phyloP scores from a whole-genome alignment of 2,329 filamentous ascomycete genomes.

The Coniochaeta ligniaria region DNA sequence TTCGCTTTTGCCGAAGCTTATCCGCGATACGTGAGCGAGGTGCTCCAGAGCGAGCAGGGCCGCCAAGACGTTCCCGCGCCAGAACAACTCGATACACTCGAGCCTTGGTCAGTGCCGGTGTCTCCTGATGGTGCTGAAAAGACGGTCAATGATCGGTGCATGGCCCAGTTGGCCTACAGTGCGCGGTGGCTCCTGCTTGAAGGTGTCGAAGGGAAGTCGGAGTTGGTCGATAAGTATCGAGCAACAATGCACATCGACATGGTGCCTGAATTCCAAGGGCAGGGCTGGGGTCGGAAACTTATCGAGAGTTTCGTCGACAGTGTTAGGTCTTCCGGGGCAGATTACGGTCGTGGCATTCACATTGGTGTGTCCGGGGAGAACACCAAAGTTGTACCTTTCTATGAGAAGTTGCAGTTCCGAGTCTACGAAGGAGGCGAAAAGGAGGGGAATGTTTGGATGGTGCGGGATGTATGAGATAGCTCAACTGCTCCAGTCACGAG shows the following conservation, averaged over 20 bases:
- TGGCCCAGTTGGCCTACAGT: conserved; percentile 35
- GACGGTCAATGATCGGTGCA: conserved; percentile 20
- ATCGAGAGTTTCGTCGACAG: conserved; percentile 32
- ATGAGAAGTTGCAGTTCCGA: conserved; percentile 38
- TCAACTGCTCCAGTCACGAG: no score
- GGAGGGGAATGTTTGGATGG: conserved; percentile 32
- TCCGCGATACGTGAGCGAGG: conserved; percentile 25
- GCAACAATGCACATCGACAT: conserved; percentile 45
- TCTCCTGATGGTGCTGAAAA: conserved; percentile 1
- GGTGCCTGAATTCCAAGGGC: conserved; percentile 30
- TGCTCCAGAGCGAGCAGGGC: conserved; percentile 20
- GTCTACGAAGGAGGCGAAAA: conserved; percentile 26
- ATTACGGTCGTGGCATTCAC: conserved; percentile 30
- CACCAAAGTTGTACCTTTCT: conserved; percentile 38
- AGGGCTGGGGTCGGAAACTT: conserved; percentile 36
- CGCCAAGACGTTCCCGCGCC: conserved; percentile 17
- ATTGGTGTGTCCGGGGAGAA: conserved; percentile 39
- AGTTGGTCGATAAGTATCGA: conserved; percentile 24
- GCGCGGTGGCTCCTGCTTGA: conserved; percentile 30
- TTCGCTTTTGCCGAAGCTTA: conserved; percentile 29
- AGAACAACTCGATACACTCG: conserved; percentile 17
- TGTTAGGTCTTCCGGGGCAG: conserved; percentile 17
- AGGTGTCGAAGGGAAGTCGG: conserved; percentile 23
- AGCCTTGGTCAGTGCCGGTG: conserved; percentile 21
- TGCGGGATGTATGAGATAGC: conserved; percentile 19